Evolutionary conservation across 352 stramenopile species (phyloP), one percentile per base, ranked within the genome.

Genomic region (Pythium pyrilobum): DNA sequence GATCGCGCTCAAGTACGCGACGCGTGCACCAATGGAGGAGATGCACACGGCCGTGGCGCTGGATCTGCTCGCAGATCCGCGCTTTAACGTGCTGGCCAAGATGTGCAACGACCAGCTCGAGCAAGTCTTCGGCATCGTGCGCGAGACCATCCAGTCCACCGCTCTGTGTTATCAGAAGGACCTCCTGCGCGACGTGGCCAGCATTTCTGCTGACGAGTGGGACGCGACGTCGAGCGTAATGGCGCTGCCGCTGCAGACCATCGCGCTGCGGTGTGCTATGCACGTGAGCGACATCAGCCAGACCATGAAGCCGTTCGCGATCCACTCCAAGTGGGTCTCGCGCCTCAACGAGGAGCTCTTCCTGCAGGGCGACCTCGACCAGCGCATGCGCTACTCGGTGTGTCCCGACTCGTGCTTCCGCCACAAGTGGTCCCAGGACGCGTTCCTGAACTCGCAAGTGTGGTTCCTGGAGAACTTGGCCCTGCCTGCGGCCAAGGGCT

Each of bases 231-330:
- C 5, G 43, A 62, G 13, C 0, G 64, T 78, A 16, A 44, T 89
- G 16, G 63, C 75, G 1, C 56, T 83, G 47, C 57, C 58, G 25
- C 62, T 87, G 34, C 77, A 89, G 46, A 56, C 79, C 6, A 56
- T 78, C 12, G 69, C 67, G 28, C 48, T 89, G 33, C 74, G 79
- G 13, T 81, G 75, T 36, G 75, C 75, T n/a, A 81, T 90, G 73
- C 81, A 92, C 49, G 79, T 87, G 52, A 87, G 79, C 52, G 81
- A 92, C 53, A 85, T 92, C 36, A 84, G 77, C 42, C 81, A 92
- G 63, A 90, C 79, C 20, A 89, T 85, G 73, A 92, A 92, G 66
- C 79, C 81, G 36, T 89, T 89, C 37, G 50, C 28, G 13, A 77
- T 86, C 54, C 81, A 92, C 59, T 51, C 74, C 58, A 82, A 84